Percentiles rank a stretch among this genome's conserved stretches.
These are phyloP conservation scores for Pisolithus sp. DNA, from an alignment of 768 basidiomycete genomes.

Conservation along the genomic window DNA sequence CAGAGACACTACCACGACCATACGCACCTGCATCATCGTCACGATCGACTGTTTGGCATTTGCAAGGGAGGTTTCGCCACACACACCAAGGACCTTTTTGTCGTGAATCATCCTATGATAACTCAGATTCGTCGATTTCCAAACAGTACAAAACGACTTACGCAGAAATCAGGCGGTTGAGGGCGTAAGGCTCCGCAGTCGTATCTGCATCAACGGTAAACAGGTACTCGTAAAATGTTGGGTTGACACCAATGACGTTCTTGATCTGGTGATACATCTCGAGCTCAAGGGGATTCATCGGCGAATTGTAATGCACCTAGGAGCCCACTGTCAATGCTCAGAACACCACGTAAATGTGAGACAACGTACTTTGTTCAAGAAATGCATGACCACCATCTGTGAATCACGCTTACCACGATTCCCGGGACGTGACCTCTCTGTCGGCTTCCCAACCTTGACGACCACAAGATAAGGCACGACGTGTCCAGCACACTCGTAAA, in stretches of 20 bases:
- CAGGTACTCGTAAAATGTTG: slow-evolving; percentile 94
- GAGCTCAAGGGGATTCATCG: slow-evolving; percentile 94
- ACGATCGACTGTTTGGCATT: slow-evolving; percentile 94
- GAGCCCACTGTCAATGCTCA: background rate
- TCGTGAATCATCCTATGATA: slow-evolving; percentile 86
- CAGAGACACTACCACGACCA: background rate
- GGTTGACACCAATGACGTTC: slow-evolving; percentile 99
- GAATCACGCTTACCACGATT: slow-evolving; percentile 99
- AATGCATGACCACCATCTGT: slow-evolving; percentile 94
- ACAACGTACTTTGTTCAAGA: slow-evolving; percentile 81
- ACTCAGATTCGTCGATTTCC: background rate
- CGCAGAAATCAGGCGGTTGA: slow-evolving; percentile 91
- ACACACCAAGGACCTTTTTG: slow-evolving; percentile 88
- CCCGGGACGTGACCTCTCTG: slow-evolving; percentile 86
- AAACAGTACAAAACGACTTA: slow-evolving; percentile 37
- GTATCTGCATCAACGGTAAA: slow-evolving; percentile 96
- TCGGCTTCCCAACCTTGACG: slow-evolving; percentile 93
- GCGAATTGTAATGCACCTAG: slow-evolving; percentile 92
- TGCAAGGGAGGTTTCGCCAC: slow-evolving; percentile 89
- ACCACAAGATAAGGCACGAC: slow-evolving; percentile 93
- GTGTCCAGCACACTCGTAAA: slow-evolving; percentile 91
- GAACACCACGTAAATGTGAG: background rate
- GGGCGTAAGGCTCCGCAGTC: slow-evolving; percentile 77
- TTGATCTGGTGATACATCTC: slow-evolving; percentile 99
- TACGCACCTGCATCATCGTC: slow-evolving; percentile 89